These are phyloP conservation scores for Eimeria praecox DNA, from an alignment of 169 alveolate genomes.

Conservation along the genomic window DNA sequence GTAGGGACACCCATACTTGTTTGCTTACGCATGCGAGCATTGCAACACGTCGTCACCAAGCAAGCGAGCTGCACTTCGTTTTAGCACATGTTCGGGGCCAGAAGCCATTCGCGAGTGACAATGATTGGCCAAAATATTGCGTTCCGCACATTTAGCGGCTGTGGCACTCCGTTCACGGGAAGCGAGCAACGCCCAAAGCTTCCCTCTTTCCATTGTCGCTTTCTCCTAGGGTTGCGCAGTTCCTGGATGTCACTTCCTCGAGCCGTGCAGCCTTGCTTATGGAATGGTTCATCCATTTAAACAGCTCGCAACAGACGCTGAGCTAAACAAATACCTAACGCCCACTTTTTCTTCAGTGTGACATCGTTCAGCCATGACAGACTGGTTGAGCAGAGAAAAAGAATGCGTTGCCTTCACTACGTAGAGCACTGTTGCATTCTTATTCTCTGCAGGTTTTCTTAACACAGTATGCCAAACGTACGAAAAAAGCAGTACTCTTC, in stretches of 20 bases:
- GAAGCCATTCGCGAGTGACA: not conserved
- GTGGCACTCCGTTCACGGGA: not conserved
- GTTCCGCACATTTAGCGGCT: not conserved
- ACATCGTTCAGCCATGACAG: not conserved
- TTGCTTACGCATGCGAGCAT: not conserved
- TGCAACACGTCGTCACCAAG: not conserved
- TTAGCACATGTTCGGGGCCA: not conserved
- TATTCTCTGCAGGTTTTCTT: not conserved
- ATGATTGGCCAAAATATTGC: not conserved
- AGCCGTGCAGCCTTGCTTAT: not conserved
- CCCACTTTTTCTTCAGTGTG: not conserved
- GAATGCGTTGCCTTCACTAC: not conserved
- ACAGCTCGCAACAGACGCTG: not conserved
- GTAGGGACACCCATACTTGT: not conserved
- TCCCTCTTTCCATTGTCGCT: not conserved
- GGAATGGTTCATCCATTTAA: not conserved
- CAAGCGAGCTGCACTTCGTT: constrained; percentile 1
- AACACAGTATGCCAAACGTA: not conserved
- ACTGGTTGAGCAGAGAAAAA: not conserved
- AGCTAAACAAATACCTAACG: not conserved
- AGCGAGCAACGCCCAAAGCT: not conserved
- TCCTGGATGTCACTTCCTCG: not conserved
- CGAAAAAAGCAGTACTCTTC: not conserved
- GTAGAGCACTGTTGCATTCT: not conserved
- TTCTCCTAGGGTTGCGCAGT: constrained; percentile 8